Base-by-base conservation (phyloP, 75 land plant species). In the Pinus taeda region DNA sequence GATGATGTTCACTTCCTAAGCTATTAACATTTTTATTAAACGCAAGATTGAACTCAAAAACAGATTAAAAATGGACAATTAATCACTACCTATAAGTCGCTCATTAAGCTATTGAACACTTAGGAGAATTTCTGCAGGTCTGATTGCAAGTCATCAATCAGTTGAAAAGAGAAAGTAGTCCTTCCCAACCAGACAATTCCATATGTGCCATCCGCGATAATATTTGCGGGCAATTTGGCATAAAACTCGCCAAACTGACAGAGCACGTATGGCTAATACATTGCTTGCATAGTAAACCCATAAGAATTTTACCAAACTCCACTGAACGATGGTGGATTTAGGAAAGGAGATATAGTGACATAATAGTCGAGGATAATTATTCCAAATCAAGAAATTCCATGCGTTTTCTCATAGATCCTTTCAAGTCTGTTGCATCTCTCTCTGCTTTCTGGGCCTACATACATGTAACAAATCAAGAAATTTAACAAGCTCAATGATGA, bases 361-460 rank as follows among this genome's bases (percentile, higher is more conserved):
- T 59, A 12, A 74, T 8, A 13, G 74, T 14, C 55, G 8, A 37
- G 53, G 65, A 60, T n/a, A 58, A 64, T 87, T 76, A 97, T 57
- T 97, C 99, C 71, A 97, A 66, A 82, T 97, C 99, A 60, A 97
- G 95, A 84, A 97, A 97, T 80, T 97, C 99, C 99, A 97, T 95
- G 62, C 99, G 84, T 79, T 97, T 97, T 76, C 98, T 87, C 95
- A 97, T 97, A 15, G 92, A 77, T 21, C 99, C 98, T 85, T 95
- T 97, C 59, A 97, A 87, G 79, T 97, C 99, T 55, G 88, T 80
- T 4, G 92, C 93, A 72, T 95, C 99, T 73, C 85, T 91, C 78
- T 97, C 99, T 69, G 92, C 99, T 78, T 95, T 97, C 71, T 92
- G 95, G 26, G 98, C 99, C 99, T 97, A 91, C 36, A 83, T 4